These are phyloP conservation scores for Cupressus sempervirens DNA, from an alignment of 75 land plant genomes.

Conservation along the genomic window DNA sequence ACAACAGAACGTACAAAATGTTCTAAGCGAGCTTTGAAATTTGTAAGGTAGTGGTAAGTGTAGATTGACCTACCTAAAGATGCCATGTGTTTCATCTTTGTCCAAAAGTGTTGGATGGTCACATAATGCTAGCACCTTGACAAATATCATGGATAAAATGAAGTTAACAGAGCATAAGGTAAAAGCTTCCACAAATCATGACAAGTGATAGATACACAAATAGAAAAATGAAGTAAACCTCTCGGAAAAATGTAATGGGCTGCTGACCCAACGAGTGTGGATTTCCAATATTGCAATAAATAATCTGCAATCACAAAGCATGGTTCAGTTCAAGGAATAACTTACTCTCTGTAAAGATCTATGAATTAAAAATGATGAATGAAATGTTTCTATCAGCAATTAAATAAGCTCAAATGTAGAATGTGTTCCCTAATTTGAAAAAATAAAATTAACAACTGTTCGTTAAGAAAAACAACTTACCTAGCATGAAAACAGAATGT, in stretches of 20 bases:
- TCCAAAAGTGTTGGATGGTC: conserved; percentile 94
- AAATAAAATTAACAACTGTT: neutral
- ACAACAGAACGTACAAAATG: neutral
- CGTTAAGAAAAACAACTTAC: neutral
- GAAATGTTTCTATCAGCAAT: neutral
- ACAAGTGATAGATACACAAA: neutral
- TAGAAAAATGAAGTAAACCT: conserved; percentile 39
- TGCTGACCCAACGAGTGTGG: conserved; percentile 97
- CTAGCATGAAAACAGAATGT: neutral
- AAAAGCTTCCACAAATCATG: neutral
- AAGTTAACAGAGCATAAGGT: neutral
- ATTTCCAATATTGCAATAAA: conserved; percentile 97
- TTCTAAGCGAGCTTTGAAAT: neutral
- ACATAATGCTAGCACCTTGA: conserved; percentile 86
- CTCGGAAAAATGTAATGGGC: conserved; percentile 96
- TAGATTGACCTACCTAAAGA: conserved; percentile 65
- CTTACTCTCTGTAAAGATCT: neutral
- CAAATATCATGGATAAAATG: neutral
- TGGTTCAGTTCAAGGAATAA: conserved; percentile 8
- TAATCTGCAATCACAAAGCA: conserved; percentile 33
- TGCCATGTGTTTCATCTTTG: conserved; percentile 73
- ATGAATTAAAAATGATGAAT: neutral
- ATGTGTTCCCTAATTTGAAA: neutral
- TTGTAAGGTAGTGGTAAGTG: neutral
- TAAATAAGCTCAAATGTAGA: neutral